These are phyloP conservation scores for Verbascum thapsus DNA, from an alignment of 257 asterid species.

Conservation along the genomic window DNA sequence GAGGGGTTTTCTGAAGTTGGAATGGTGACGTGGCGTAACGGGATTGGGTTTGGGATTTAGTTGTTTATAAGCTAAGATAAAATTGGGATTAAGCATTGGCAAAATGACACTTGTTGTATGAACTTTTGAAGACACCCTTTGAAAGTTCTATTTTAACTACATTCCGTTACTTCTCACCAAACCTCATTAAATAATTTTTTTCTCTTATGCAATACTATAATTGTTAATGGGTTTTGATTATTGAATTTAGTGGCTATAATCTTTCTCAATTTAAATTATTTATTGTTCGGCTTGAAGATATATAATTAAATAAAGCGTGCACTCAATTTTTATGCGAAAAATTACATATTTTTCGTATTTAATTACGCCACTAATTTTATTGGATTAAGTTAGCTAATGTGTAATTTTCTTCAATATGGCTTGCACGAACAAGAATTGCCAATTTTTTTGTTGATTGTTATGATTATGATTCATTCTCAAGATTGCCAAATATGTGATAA, in stretches of 20 bases:
- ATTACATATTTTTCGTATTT: constrained; percentile 15
- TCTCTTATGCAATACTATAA: not conserved
- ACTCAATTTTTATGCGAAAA: constrained; percentile 8
- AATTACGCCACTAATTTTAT: constrained; percentile 26
- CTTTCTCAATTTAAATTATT: not conserved
- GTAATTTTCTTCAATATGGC: constrained; percentile 30
- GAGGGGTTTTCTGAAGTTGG: not conserved
- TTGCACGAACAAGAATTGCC: constrained; percentile 26
- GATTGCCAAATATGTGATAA: constrained; percentile 14
- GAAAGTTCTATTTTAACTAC: constrained; percentile 56
- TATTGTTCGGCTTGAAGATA: not conserved
- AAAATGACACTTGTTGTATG: constrained; percentile 36
- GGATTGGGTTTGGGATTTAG: constrained; percentile 45
- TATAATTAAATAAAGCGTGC: not conserved
- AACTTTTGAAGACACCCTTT: constrained; percentile 37
- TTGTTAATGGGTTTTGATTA: no score
- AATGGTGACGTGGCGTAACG: constrained; percentile 69
- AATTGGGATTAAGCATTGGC: constrained; percentile 29
- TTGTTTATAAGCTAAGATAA: constrained; percentile 56
- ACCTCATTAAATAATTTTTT: constrained; percentile 35
- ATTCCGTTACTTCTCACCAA: constrained; percentile 61
- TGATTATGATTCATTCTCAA: constrained; percentile 22
- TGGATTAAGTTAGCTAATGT: constrained; percentile 26
- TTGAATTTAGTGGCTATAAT: no score
- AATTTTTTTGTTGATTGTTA: not conserved